Percentiles rank a stretch among this genome's conserved stretches.
Evolutionary conservation across 192 early-diverging fungal species (phyloP).

Genomic region (Podila epicladia): DNA sequence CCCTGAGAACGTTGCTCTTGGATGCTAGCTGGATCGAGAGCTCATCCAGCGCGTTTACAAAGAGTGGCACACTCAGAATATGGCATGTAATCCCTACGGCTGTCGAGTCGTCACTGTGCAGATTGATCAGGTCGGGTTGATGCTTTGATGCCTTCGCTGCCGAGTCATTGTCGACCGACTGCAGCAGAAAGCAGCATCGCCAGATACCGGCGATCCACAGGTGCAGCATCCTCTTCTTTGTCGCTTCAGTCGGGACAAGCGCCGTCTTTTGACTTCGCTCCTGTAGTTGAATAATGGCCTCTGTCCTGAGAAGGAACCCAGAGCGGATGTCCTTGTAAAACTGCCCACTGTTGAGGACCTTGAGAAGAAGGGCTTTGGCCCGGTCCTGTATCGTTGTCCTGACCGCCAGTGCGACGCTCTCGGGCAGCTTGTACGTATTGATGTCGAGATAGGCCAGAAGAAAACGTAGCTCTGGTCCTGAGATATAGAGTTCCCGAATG

Average conservation of each 20-base stretch:
- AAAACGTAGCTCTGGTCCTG: conserved; percentile 49
- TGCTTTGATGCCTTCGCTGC: conserved; percentile 8
- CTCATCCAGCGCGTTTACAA: conserved; percentile 37
- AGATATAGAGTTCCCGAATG: conserved; percentile 32
- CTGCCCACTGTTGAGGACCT: conserved; percentile 30
- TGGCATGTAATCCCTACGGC: conserved; percentile 34
- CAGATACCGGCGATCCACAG: conserved; percentile 51
- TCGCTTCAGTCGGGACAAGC: conserved; percentile 10
- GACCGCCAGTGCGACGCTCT: conserved; percentile 14
- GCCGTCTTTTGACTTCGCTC: conserved; percentile 26
- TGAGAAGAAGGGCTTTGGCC: conserved; percentile 20
- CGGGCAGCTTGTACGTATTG: conserved; percentile 38
- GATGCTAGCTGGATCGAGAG: conserved; percentile 30
- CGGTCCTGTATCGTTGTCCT: conserved; percentile 24
- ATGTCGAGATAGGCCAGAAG: conserved; percentile 43
- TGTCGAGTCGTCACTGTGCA: conserved; percentile 42
- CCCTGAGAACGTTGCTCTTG: conserved; percentile 16
- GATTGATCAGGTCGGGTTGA: conserved; percentile 36
- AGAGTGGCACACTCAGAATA: conserved; percentile 31
- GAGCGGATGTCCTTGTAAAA: conserved; percentile 43
- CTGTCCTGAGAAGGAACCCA: conserved; percentile 18
- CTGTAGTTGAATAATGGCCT: conserved; percentile 28
- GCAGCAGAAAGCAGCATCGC: conserved; percentile 43
- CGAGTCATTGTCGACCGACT: conserved; percentile 31
- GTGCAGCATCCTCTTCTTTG: conserved; percentile 22